These are phyloP conservation scores for Rhododendron vialii DNA, from an alignment of 148 eudicot genomes.

Conservation along the genomic window DNA sequence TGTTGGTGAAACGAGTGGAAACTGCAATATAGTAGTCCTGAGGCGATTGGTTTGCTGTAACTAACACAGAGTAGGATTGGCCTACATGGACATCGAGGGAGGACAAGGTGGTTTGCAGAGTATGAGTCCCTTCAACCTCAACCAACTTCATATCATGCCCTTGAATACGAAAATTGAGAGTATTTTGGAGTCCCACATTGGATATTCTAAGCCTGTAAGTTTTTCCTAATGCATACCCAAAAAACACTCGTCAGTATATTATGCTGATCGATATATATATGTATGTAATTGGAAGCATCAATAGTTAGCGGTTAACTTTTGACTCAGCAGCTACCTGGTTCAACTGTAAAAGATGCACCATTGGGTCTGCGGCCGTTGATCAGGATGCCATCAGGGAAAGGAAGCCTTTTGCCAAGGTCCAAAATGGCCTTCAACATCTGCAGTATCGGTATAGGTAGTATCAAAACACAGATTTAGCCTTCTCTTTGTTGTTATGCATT, in stretches of 20 bases:
- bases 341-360: constrained; percentile 42
- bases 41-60: constrained; percentile 57
- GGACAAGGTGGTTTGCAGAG: constrained; percentile 49
- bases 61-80: constrained; percentile 72
- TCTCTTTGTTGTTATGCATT: neutral
- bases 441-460: neutral
- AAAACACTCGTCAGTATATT: neutral
- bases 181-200: constrained; percentile 62
- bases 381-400: constrained; percentile 51
- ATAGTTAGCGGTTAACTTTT: neutral
- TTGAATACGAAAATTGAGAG: constrained; percentile 69
- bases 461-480: neutral
- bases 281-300: neutral
- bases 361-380: constrained; percentile 61
- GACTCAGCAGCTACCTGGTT: constrained; percentile 40
- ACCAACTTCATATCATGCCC: constrained; percentile 71
- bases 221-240: constrained; percentile 43
- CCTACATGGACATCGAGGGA: constrained; percentile 81
- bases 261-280: neutral
- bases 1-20: constrained; percentile 51
- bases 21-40: constrained; percentile 65
- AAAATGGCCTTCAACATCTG: constrained; percentile 50
- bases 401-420: constrained; percentile 56
- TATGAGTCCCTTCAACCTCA: constrained; percentile 89
- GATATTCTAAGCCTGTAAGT: constrained; percentile 82